Evolutionary conservation across 768 basidiomycete species (phyloP), one percentile per base, ranked within the genome.

Genomic region (Suillus lakei): DNA sequence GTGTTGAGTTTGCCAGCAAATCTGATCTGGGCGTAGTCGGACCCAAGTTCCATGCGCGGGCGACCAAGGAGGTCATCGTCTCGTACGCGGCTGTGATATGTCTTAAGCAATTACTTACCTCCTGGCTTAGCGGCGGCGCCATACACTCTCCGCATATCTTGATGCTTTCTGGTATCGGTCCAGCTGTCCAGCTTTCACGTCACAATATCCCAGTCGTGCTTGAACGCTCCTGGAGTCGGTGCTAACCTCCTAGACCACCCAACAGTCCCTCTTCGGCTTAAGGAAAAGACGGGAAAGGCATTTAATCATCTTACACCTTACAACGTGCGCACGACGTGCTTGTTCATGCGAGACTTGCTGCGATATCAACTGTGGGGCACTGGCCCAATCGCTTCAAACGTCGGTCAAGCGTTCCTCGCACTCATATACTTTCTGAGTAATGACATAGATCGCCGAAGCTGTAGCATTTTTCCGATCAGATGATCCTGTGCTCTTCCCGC

Each of bases 181-280:
- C 90, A 32, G 79, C 80, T 5, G 82, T 76, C 0, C 82, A 89
- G 15, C 78, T 92, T 28, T 68, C 77, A 15, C 73, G 77, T 28
- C 78, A 86, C 63, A 76, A 76, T 5, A 86, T 94, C 39, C 77
- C 83, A 0, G 76, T 86, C n/a, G 79, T 87, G 16, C 73, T 84
- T 4, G 84, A n/a, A 91, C 70, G 82, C 90, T 9, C 87, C 89
- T 5, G 86, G 86, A n/a, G 91, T 94, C 36, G 92, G 92, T 18
- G 79, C 83, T 18, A 81, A 91, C 71, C 81, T 93, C 18, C 79
- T 87, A 64, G 91, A 93, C 6, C 61, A 58, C 55, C 62, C 51
- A 63, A 23, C 12, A 46, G 23, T 30, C 16, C 7, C 36, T 26
- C 28, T 43, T 28, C 28, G 34, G 9, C 7, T 36, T 6, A 12